These are phyloP conservation scores for Mycena sp. DNA, from an alignment of 1,284 basidiomycete species.

Conservation along the genomic window DNA sequence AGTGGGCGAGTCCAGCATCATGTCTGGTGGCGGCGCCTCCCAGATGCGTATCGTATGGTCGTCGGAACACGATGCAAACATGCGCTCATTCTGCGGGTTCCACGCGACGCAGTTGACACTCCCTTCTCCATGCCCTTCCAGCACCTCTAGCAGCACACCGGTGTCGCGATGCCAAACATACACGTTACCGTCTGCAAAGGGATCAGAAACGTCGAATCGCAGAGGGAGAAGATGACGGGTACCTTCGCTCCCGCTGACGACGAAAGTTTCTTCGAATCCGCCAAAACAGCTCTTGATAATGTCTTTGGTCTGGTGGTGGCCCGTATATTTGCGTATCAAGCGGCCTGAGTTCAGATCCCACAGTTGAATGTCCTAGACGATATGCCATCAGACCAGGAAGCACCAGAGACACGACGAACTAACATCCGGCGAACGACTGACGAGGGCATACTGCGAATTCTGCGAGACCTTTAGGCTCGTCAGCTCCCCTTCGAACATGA, in stretches of 20 bases:
- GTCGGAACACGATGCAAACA: conserved; percentile 96
- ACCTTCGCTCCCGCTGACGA: conserved; percentile 97
- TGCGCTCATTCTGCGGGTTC: conserved; percentile 87
- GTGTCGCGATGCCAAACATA: conserved; percentile 97
- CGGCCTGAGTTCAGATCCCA: conserved; percentile 81
- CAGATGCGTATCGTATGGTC: conserved; percentile 87
- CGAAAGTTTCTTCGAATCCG: conserved; percentile 89
- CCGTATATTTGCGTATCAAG: conserved; percentile 82
- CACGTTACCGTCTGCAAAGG: conserved; percentile 78
- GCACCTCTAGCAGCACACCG: conserved; percentile 82
- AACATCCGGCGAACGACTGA: conserved; percentile 89
- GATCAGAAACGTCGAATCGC: conserved; percentile 19
- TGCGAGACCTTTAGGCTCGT: conserved; percentile 90
- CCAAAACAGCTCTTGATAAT: conserved; percentile 96
- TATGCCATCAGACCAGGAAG: conserved; percentile 18
- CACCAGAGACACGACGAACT: conserved; percentile 42
- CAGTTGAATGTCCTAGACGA: conserved; percentile 84
- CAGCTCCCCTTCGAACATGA: conserved; percentile 78
- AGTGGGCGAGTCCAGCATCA: conserved; percentile 32
- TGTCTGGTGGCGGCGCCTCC: conserved; percentile 66
- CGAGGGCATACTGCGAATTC: conserved; percentile 88
- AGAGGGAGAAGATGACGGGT: conserved; percentile 37
- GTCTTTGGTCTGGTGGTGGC: conserved; percentile 83
- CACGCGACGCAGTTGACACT: conserved; percentile 97
- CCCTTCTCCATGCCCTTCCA: conserved; percentile 85